Evolutionary conservation across 768 basidiomycete genomes (phyloP).

Genomic region (Gymnopilus dilepis): DNA sequence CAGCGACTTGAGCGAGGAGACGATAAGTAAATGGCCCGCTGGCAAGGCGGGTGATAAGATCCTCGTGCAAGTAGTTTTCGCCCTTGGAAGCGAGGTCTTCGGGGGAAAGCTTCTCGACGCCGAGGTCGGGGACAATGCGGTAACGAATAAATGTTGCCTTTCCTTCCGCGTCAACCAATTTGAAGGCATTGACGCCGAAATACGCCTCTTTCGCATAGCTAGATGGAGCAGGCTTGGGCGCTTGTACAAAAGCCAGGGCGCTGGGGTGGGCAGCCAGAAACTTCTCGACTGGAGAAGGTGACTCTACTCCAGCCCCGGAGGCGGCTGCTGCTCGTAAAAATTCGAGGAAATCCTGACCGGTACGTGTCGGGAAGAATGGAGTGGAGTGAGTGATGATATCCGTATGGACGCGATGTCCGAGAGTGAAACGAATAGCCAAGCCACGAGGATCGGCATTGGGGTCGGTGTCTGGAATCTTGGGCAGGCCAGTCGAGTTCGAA

Average conservation of each 20-base stretch:
- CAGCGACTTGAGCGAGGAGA: conserved; percentile 20
- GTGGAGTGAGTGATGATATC: conserved; percentile 25
- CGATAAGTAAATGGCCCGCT: conserved; percentile 16
- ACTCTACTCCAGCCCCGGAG: conserved; percentile 10
- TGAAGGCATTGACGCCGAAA: conserved; percentile 24
- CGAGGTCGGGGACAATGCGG: conserved; percentile 18
- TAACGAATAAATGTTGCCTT: conserved; percentile 21
- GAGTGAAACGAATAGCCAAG: conserved; percentile 22
- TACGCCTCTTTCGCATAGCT: conserved; percentile 23
- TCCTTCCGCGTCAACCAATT: conserved; percentile 17
- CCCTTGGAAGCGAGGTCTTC: conserved; percentile 11
- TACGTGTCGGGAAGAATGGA: conserved; percentile 23
- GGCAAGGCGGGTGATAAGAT: conserved; percentile 14
- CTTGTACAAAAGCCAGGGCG: conserved; percentile 20
- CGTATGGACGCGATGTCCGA: conserved; percentile 19
- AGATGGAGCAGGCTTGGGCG: conserved; percentile 22
- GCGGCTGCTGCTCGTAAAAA: conserved; percentile 19
- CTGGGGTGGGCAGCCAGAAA: conserved; percentile 20
- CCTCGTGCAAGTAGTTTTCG: conserved; percentile 19
- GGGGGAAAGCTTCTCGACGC: conserved; percentile 16
- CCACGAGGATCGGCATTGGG: conserved; percentile 23
- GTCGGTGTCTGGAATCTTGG: conserved; percentile 23
- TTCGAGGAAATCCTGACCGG: conserved; percentile 23
- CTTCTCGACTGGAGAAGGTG: conserved; percentile 18
- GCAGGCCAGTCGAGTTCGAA: conserved; percentile 24